Conservation (phyloP, 176 grass and related monocot species). For the Metroxylon sagu region DNA sequence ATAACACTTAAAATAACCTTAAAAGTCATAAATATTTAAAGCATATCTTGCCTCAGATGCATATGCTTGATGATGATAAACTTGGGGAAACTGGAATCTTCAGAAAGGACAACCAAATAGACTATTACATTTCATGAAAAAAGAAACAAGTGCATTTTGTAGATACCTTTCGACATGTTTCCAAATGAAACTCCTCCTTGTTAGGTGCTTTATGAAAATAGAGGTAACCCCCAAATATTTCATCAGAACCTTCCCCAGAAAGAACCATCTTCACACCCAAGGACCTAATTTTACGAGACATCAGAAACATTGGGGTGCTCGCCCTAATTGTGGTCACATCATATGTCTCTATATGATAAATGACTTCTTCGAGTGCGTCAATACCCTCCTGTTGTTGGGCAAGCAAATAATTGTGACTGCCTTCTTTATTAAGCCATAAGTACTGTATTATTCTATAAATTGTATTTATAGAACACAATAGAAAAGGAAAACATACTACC, state of each 20-base stretch:
- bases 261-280: conserved; percentile 99
- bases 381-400: conserved; percentile 74
- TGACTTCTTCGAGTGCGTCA: conserved; percentile 92
- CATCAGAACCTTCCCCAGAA: conserved; percentile 93
- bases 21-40: too few relatives aligned
- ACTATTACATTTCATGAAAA: not conserved
- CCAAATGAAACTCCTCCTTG: conserved; percentile 92
- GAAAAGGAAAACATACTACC: conserved; percentile 22
- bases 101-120: not conserved
- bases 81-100: not conserved
- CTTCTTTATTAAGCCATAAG: not conserved
- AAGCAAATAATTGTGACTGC: not conserved
- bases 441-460: not conserved
- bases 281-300: conserved; percentile 98
- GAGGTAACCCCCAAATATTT: conserved; percentile 97
- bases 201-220: conserved; percentile 99
- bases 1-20: too few relatives aligned
- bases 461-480: too few relatives aligned
- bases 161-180: conserved; percentile 85
- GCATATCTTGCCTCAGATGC: too few relatives aligned
- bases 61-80: not conserved
- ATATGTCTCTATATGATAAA: conserved; percentile 85
- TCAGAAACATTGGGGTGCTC: conserved; percentile 97
- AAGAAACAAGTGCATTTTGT: not conserved
- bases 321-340: conserved; percentile 93